Evolutionary conservation across 2,329 filamentous ascomycete genomes (phyloP).

Genomic region (Cordyceps javanica): DNA sequence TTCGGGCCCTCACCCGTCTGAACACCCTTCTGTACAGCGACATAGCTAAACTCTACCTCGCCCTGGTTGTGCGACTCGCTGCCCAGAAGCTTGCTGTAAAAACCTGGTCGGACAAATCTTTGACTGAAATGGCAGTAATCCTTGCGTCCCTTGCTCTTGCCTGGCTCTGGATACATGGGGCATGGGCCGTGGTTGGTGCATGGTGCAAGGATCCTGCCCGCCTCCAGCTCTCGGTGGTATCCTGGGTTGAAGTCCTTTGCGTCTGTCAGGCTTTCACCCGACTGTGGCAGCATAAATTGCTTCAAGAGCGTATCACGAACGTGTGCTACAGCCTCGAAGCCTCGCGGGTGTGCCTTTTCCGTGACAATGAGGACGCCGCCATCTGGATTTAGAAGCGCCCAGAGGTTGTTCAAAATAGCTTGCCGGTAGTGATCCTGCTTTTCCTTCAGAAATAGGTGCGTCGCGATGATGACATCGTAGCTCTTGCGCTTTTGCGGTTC

Average conservation of each 20-base stretch:
- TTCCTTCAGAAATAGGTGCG: constrained; percentile 72
- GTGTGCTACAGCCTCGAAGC: constrained; percentile 86
- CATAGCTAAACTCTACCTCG: constrained; percentile 84
- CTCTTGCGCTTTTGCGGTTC: constrained; percentile 60
- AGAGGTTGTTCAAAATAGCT: constrained; percentile 77
- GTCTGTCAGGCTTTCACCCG: constrained; percentile 28
- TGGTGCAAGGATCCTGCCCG: constrained; percentile 61
- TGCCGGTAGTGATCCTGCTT: constrained; percentile 73
- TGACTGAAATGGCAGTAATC: constrained; percentile 91
- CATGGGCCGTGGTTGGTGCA: constrained; percentile 88
- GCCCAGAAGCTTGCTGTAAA: constrained; percentile 70
- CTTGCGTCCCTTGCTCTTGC: constrained; percentile 66
- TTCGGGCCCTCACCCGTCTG: constrained; percentile 30
- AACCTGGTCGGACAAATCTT: constrained; percentile 76
- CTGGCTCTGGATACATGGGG: constrained; percentile 76
- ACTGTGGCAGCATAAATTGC: constrained; percentile 57
- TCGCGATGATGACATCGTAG: constrained; percentile 86
- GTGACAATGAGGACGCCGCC: constrained; percentile 82
- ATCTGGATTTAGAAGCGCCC: constrained; percentile 75
- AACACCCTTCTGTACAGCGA: constrained; percentile 75
- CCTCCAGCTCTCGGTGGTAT: constrained; percentile 42
- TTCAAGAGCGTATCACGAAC: constrained; percentile 74
- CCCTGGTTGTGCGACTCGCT: constrained; percentile 69
- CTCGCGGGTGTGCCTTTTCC: constrained; percentile 85
- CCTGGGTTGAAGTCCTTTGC: constrained; percentile 35